phyloP scores from a whole-genome alignment of 23 red algal species.

The Porphyridium purpureum region DNA sequence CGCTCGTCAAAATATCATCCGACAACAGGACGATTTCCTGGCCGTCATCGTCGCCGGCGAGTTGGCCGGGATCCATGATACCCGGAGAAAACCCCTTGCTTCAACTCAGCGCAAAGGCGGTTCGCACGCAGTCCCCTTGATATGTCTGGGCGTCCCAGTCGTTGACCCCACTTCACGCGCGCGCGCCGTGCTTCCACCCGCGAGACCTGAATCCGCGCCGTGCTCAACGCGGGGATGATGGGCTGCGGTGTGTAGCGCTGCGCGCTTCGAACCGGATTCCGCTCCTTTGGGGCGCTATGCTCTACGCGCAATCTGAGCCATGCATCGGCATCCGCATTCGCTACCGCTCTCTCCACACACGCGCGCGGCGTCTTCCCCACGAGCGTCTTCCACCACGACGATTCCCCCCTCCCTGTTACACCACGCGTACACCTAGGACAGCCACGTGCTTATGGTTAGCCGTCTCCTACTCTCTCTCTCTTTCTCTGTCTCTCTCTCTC shows the following conservation, averaged over 20 bases:
- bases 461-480: neutral
- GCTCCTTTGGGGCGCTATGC: too few relatives aligned
- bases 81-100: neutral
- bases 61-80: neutral
- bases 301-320: neutral
- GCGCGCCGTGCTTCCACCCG: neutral
- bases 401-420: neutral
- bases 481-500: conserved; percentile 2
- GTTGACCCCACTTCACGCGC: neutral
- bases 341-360: neutral
- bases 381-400: neutral
- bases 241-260: too few relatives aligned
- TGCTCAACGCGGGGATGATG: too few relatives aligned
- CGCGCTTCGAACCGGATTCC: too few relatives aligned
- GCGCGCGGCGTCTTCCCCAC: neutral
- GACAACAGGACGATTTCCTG: conserved; percentile 58
- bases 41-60: neutral
- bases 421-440: neutral
- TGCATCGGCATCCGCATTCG: neutral
- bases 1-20: conserved; percentile 61
- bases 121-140: neutral
- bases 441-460: neutral
- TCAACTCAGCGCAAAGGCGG: neutral
- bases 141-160: neutral
- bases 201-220: neutral